Evolutionary conservation across 495 filamentous ascomycete species (phyloP).

Genomic region (Talaromyces borbonicus): DNA sequence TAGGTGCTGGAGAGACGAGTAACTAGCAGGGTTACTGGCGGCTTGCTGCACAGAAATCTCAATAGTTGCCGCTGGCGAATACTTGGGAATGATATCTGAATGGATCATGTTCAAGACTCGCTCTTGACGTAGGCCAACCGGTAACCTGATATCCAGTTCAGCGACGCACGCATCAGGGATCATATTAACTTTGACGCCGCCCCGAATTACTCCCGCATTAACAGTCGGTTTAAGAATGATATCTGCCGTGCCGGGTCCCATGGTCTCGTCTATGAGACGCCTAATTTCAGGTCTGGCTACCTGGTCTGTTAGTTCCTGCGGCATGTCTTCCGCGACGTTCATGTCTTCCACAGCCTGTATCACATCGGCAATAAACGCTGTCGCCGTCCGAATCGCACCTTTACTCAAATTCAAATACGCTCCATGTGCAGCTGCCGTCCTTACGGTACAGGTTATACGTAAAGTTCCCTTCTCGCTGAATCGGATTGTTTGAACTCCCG

Average conservation of each 20-base stretch:
- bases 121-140: neutral
- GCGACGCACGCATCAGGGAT: neutral
- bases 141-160: slow-evolving; percentile 1
- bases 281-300: neutral
- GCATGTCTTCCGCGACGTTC: neutral
- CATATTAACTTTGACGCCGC: slow-evolving; percentile 3
- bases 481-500: neutral
- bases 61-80: neutral
- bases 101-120: neutral
- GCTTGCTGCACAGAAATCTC: neutral
- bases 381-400: neutral
- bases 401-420: slow-evolving; percentile 3
- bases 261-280: neutral
- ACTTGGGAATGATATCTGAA: neutral
- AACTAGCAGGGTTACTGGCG: slow-evolving; percentile 1
- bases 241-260: neutral
- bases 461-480: slow-evolving; percentile 6
- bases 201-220: neutral
- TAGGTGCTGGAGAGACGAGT: neutral
- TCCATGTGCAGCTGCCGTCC: neutral
- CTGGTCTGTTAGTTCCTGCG: neutral
- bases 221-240: neutral
- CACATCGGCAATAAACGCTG: neutral
- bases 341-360: neutral
- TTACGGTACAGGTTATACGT: neutral